phyloP scores from a whole-genome alignment of 495 filamentous ascomycete species.

The Hyaloscypha finlandica region DNA sequence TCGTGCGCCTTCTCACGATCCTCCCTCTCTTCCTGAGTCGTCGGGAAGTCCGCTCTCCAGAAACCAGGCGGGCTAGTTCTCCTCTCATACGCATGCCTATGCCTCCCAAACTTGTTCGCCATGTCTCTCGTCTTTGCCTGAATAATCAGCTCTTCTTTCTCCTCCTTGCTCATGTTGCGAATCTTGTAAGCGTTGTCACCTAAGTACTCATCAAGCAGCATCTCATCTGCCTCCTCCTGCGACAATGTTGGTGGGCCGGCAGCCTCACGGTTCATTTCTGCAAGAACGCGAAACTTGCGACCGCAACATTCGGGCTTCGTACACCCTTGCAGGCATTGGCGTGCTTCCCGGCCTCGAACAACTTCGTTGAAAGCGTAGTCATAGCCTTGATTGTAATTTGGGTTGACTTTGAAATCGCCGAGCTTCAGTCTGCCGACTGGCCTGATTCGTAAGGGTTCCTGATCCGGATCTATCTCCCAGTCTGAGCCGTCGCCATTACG shows the following conservation, averaged over 20 bases:
- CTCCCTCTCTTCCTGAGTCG: constrained; percentile 71
- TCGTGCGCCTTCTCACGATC: constrained; percentile 62
- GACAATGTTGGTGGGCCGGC: constrained; percentile 9
- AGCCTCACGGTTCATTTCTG: constrained; percentile 38
- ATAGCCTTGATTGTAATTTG: constrained; percentile 67
- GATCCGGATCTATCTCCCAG: constrained; percentile 30
- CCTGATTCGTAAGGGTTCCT: constrained; percentile 52
- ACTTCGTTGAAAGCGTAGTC: constrained; percentile 75
- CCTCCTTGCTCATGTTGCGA: constrained; percentile 48
- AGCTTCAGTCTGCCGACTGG: constrained; percentile 54
- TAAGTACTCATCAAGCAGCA: constrained; percentile 65
- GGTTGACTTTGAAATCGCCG: constrained; percentile 84
- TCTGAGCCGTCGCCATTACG: not conserved
- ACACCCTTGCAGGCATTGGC: constrained; percentile 77
- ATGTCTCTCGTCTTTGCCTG: constrained; percentile 68
- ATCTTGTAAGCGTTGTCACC: constrained; percentile 56
- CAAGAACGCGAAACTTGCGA: constrained; percentile 65
- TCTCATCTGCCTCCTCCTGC: constrained; percentile 49
- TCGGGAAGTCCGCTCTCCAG: constrained; percentile 87
- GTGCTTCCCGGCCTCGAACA: constrained; percentile 70
- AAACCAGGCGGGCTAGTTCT: constrained; percentile 76
- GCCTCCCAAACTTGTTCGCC: constrained; percentile 72
- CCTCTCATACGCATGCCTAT: constrained; percentile 73
- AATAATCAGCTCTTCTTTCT: constrained; percentile 59
- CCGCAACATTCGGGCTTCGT: constrained; percentile 78